A percentile compares a stretch with the other conserved stretches of the same genome.
phyloP scores from a whole-genome alignment of 2,329 filamentous ascomycete species.

The Aspergillus alliaceus region DNA sequence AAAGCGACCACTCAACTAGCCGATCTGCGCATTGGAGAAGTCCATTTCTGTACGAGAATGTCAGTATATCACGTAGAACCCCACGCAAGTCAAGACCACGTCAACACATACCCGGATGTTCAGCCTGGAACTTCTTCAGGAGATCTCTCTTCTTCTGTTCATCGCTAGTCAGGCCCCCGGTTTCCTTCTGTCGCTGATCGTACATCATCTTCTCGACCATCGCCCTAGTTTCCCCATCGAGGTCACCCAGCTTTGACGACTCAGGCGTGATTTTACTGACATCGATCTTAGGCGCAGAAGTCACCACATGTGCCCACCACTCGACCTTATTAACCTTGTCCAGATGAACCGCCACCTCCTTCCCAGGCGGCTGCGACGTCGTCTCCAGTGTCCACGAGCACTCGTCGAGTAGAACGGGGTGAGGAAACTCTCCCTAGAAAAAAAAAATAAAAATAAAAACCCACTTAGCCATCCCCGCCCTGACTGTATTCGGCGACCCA shows the following conservation, averaged over 20 bases:
- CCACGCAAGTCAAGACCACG: conserved; percentile 1
- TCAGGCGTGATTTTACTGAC: conserved; percentile 93
- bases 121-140: conserved; percentile 84
- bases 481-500: too few relatives aligned
- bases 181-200: conserved; percentile 95
- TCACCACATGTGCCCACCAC: conserved; percentile 96
- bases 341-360: conserved; percentile 84
- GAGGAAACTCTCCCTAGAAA: conserved; percentile 75
- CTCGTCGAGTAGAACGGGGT: conserved; percentile 78
- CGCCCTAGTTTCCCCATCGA: conserved; percentile 88
- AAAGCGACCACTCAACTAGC: conserved; percentile 29
- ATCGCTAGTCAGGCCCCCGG: conserved; percentile 82
- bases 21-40: conserved; percentile 65
- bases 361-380: conserved; percentile 54
- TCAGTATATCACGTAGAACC: background rate
- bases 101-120: conserved; percentile 57
- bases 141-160: conserved; percentile 95
- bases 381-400: conserved; percentile 89
- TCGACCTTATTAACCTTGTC: conserved; percentile 97
- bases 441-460: too few relatives aligned
- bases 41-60: conserved; percentile 58
- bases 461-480: conserved; percentile 1
- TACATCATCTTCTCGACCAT: conserved; percentile 99
- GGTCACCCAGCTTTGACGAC: conserved; percentile 83
- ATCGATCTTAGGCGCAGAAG: conserved; percentile 84